These are phyloP conservation scores for Arctium lappa DNA, from an alignment of 129 eudicot species.

Conservation along the genomic window DNA sequence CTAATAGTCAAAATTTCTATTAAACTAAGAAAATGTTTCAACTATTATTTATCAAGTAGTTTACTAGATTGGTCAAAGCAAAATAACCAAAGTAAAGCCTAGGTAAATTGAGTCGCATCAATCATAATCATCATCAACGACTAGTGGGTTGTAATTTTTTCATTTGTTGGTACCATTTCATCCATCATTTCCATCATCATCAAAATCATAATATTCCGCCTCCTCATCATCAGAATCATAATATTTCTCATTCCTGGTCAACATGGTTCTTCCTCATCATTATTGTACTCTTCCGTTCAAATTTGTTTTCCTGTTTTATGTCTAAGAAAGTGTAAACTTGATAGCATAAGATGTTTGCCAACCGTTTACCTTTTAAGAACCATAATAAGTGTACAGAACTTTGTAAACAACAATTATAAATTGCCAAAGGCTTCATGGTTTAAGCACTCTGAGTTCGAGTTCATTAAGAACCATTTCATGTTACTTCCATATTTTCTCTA, in stretches of 20 bases:
- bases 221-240: background rate
- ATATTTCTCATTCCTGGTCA: too few species aligned
- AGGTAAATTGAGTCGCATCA: background rate
- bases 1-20: slow-evolving; percentile 1
- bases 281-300: too few species aligned
- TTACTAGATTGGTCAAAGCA: background rate
- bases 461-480: background rate
- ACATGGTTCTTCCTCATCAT: too few species aligned
- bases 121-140: background rate
- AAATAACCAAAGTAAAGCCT: background rate
- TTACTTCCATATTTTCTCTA: background rate
- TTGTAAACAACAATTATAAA: background rate
- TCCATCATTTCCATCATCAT: background rate
- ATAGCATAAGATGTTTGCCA: background rate
- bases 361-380: background rate
- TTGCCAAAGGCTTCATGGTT: background rate
- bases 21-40: background rate
- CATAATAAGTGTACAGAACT: background rate
- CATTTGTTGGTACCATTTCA: background rate
- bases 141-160: background rate
- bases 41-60: background rate
- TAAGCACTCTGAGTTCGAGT: background rate
- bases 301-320: too few species aligned
- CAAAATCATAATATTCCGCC: background rate
- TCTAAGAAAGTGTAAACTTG: background rate